Evolutionary conservation across 1,284 basidiomycete genomes (phyloP).

Genomic region (Hymenochaete sp.): DNA sequence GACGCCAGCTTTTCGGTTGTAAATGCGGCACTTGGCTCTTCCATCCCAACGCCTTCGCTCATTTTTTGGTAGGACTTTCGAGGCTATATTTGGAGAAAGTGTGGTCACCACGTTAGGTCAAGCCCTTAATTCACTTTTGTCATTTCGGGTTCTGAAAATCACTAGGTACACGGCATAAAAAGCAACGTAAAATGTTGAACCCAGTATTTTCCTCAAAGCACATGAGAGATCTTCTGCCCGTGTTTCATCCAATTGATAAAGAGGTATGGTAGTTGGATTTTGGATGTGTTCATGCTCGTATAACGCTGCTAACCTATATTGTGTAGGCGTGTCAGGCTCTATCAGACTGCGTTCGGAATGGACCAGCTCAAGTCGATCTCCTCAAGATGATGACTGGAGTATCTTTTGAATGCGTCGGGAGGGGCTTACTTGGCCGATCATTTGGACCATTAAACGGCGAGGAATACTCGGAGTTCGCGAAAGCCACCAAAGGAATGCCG

Average conservation of each 20-base stretch:
- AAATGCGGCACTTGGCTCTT: background rate
- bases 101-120: background rate
- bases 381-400: background rate
- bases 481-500: no score
- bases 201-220: slow-evolving; percentile 27
- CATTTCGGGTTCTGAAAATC: background rate
- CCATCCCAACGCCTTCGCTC: background rate
- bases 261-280: slow-evolving; percentile 16
- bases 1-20: slow-evolving; percentile 19
- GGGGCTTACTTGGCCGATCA: background rate
- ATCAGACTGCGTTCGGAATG: background rate
- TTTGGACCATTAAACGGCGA: background rate
- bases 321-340: background rate
- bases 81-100: background rate
- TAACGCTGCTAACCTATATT: background rate
- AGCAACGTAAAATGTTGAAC: slow-evolving; percentile 26
- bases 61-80: background rate
- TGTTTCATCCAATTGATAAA: slow-evolving; percentile 24
- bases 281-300: background rate
- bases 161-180: slow-evolving; percentile 23
- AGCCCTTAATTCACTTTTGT: background rate
- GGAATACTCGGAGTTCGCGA: background rate
- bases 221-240: slow-evolving; percentile 23
- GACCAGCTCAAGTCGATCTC: background rate
- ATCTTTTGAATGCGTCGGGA: background rate